Evolutionary conservation across 176 grass and related monocot species (phyloP).

Genomic region (Zoysia pacifica): DNA sequence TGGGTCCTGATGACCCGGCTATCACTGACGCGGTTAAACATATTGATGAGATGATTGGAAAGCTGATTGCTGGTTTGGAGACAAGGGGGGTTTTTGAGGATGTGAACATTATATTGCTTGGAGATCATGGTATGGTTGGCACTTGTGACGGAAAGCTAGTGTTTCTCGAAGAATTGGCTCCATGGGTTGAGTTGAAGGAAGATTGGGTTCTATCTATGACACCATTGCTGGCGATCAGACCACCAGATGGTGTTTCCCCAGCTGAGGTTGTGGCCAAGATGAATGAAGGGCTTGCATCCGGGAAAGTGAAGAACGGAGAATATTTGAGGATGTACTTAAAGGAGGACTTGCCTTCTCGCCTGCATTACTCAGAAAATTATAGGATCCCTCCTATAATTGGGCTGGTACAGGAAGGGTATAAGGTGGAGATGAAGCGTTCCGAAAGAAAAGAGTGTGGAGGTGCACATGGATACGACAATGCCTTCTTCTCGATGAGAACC

Average conservation of each 20-base stretch:
- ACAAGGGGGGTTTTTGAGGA: constrained; percentile 77
- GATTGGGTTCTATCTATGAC: constrained; percentile 74
- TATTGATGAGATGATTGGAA: constrained; percentile 75
- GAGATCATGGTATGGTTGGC: constrained; percentile 95
- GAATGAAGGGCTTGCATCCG: constrained; percentile 81
- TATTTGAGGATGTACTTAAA: constrained; percentile 85
- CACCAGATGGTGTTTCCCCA: constrained; percentile 41
- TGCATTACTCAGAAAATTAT: constrained; percentile 74
- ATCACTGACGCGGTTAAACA: constrained; percentile 59
- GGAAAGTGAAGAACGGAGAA: constrained; percentile 67
- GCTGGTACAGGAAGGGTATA: constrained; percentile 79
- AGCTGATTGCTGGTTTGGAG: constrained; percentile 77
- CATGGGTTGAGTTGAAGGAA: constrained; percentile 57
- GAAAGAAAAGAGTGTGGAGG: constrained; percentile 73
- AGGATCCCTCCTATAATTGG: constrained; percentile 86
- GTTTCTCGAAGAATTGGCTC: constrained; percentile 68
- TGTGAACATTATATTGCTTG: constrained; percentile 77
- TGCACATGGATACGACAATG: constrained; percentile 82
- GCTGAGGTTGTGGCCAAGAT: constrained; percentile 81
- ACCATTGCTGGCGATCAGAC: constrained; percentile 75
- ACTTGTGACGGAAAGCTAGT: constrained; percentile 82
- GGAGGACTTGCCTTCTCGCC: constrained; percentile 68
- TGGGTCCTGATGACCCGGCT: constrained; percentile 78
- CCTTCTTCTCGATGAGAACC: constrained; percentile 92
- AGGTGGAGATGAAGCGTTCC: constrained; percentile 56